These are phyloP conservation scores for Rhodomyrtus tomentosa DNA, from an alignment of 345 rosid species.

Conservation along the genomic window DNA sequence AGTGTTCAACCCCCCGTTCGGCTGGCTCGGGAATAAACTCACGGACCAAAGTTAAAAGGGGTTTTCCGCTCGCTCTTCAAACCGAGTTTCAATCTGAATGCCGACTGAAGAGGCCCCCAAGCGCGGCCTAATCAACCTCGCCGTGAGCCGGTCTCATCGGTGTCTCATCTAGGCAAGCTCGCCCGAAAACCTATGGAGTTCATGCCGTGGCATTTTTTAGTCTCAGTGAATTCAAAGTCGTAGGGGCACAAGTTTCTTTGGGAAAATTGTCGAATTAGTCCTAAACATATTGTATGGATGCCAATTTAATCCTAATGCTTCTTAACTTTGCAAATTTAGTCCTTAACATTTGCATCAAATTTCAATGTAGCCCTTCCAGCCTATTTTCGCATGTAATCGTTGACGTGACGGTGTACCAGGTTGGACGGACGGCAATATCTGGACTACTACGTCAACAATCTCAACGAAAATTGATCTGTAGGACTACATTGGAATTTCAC, in stretches of 20 bases:
- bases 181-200: not conserved
- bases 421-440: not conserved
- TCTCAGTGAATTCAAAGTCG: not conserved
- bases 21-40: not conserved
- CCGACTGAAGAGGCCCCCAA: not conserved
- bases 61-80: not conserved
- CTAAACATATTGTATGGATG: not conserved
- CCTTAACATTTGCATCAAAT: not conserved
- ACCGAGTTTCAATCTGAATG: not conserved
- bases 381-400: not conserved
- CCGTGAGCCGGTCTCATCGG: not conserved
- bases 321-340: not conserved
- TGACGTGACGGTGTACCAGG: not conserved
- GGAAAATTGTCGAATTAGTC: not conserved
- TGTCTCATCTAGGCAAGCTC: not conserved
- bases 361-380: too few species aligned
- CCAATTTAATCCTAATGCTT: not conserved
- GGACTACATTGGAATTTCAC: not conserved
- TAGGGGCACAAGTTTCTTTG: not conserved
- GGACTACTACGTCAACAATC: accelerated
- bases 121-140: not conserved
- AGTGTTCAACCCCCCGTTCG: not conserved
- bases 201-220: not conserved
- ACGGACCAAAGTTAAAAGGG: not conserved
- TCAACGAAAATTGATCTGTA: accelerated